phyloP scores from a whole-genome alignment of 331 rosid genomes.

The Rhamnella rubrinervis region DNA sequence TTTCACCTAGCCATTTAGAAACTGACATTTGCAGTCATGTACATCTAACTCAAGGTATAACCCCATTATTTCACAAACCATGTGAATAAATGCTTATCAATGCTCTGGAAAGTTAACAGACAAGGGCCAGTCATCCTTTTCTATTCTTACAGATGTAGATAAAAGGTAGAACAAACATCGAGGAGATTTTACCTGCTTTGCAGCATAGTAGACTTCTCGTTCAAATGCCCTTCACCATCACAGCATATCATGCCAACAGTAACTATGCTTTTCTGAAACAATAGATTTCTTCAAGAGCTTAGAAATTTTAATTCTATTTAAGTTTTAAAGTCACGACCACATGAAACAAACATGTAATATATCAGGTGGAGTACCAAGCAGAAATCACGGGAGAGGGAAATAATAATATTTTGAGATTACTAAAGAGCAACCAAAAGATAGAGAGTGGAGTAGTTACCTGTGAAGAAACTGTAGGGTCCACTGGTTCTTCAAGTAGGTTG shows the following conservation, averaged over 20 bases:
- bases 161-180: not conserved
- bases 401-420: not conserved
- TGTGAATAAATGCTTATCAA: too few relatives aligned
- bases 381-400: not conserved
- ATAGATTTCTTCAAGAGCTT: conserved; percentile 19
- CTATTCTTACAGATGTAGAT: not conserved
- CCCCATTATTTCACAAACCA: too few relatives aligned
- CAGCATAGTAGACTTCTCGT: conserved; percentile 79
- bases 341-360: conserved; percentile 11
- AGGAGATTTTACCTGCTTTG: conserved; percentile 66
- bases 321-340: conserved; percentile 11
- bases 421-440: not conserved
- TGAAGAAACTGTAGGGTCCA: conserved; percentile 80
- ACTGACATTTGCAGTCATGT: not conserved
- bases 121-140: too few relatives aligned
- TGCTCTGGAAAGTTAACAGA: too few relatives aligned
- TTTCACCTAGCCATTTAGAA: not conserved
- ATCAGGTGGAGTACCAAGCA: not conserved
- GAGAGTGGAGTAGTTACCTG: conserved; percentile 44
- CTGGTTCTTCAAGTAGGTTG: conserved; percentile 63
- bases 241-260: conserved; percentile 77
- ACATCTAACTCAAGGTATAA: not conserved
- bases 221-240: conserved; percentile 90
- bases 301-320: not conserved
- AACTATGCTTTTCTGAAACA: conserved; percentile 72